Evolutionary conservation across 2,329 filamentous ascomycete genomes (phyloP).

Genomic region (Pyricularia grisea): DNA sequence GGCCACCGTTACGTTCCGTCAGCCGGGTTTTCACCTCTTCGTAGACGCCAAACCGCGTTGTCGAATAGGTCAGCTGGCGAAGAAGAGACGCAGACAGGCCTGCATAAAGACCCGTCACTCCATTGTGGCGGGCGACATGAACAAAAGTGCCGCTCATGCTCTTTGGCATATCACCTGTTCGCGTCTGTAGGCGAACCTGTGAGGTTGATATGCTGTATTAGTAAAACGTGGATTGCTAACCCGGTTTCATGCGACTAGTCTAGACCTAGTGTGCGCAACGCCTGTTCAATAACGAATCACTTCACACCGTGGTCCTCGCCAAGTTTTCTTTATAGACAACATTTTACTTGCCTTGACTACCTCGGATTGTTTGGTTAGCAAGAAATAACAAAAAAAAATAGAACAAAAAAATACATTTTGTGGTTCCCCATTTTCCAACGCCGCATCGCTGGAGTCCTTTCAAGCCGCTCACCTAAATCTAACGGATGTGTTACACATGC

Average conservation of each 20-base stretch:
- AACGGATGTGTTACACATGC: conserved; percentile 88
- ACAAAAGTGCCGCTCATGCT: conserved; percentile 80
- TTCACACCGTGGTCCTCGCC: neutral
- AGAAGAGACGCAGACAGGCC: conserved; percentile 89
- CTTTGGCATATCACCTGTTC: conserved; percentile 62
- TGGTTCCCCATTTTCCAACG: neutral
- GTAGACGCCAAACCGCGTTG: conserved; percentile 92
- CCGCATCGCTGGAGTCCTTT: neutral
- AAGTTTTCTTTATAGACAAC: neutral
- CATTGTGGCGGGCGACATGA: conserved; percentile 69
- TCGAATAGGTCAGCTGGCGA: conserved; percentile 92
- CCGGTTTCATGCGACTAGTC: neutral
- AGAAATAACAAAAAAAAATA: neutral
- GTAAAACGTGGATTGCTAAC: neutral
- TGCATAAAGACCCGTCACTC: conserved; percentile 73
- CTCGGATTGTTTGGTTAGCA: neutral
- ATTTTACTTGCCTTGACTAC: neutral
- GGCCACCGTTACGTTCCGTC: conserved; percentile 29
- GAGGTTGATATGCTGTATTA: neutral
- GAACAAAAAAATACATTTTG: neutral
- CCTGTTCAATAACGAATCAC: neutral
- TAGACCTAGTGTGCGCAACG: neutral
- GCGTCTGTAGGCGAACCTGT: conserved; percentile 81
- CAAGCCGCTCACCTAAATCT: conserved; percentile 63
- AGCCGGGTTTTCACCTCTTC: conserved; percentile 77